A percentile compares a stretch with the other conserved stretches of the same genome.
These are phyloP conservation scores for Staphylotrichum longicolle DNA, from an alignment of 495 filamentous ascomycete species.

Conservation along the genomic window DNA sequence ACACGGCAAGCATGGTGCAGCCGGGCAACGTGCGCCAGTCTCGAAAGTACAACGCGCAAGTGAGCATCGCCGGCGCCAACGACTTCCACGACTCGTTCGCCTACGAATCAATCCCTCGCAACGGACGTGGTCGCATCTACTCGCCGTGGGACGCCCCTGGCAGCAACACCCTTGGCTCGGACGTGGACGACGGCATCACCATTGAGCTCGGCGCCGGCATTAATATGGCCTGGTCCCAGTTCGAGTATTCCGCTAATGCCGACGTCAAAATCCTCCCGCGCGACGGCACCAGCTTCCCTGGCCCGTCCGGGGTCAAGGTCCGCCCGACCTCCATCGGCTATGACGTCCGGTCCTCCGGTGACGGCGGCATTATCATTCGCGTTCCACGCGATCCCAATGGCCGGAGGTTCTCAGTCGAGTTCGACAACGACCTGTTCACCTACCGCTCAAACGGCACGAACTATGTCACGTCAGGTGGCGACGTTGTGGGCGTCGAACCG, in stretches of 20 bases:
- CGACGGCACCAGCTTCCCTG: background rate
- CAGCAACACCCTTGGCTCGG: background rate
- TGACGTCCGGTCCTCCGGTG: no score
- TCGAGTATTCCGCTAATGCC: background rate
- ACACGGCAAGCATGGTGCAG: background rate
- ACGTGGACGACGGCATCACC: constrained; percentile 4
- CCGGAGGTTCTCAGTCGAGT: constrained; percentile 8
- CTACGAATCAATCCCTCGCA: constrained; percentile 5
- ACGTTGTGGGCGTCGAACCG: constrained; percentile 2
- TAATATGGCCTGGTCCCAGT: constrained; percentile 2
- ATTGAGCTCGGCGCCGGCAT: background rate
- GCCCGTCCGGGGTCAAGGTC: background rate
- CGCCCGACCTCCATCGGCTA: constrained; percentile 5
- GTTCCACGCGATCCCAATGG: background rate
- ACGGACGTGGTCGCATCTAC: constrained; percentile 6
- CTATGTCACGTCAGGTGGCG: background rate
- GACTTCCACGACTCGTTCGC: constrained; percentile 5
- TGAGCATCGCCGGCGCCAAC: constrained; percentile 3
- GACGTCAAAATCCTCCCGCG: background rate
- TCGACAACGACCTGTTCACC: constrained; percentile 1
- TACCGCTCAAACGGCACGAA: constrained; percentile 1
- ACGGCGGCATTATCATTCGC: constrained; percentile 2
- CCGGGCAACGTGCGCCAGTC: constrained; percentile 2
- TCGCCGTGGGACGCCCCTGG: background rate
- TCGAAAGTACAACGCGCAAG: background rate